Base-by-base conservation (phyloP, 306 rosid genomes). In the Cucumis cinereus region DNA sequence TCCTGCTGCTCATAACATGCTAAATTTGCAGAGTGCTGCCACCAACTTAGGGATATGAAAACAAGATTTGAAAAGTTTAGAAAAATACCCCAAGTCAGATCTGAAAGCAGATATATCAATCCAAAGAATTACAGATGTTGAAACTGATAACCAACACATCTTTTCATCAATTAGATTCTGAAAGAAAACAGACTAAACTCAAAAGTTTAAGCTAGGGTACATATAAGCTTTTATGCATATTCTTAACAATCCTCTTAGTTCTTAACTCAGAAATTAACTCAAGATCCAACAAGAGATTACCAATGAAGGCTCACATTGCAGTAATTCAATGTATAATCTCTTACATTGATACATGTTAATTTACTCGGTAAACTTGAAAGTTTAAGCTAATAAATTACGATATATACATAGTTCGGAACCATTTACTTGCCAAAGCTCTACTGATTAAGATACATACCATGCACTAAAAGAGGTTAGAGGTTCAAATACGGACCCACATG, bases 1-100 rank as follows among this genome's bases (percentile, higher is more conserved):
- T 93, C 98, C 77, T 93, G 98, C 85, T 93, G 98, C 80, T 89
- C 96, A 77, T 93, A 93, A 78, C 90, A 88, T 33, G 98, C 96
- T 73, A 93, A 90, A 87, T 87, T 87, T 28, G 96, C 92, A 0
- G 98, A 89, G 82, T 93, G 98, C 62, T 90, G 98, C 98, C 98
- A 93, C 81, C 78, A 86, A 82, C 87, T 89, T 89, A 64, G 82
- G 89, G 84, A 90, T 50, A 15, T 85, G 81, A 77, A 87, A 87
- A 90, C 70, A 80, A 85, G 78, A 79, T 85, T 80, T 75, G 79
- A 88, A 84, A 82, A 86, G 22, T 79, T 79, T 55, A 78, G 80
- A 84, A 84, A 84, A 81, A 75, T 79, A 20, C 63, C 67, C 76
- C 76, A 63, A 61, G 72, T n/a, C 67, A 47, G 76, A 83, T 62